Base-by-base conservation (phyloP, 371 early-diverging fungal genomes). In the Fennellomyces sp. region DNA sequence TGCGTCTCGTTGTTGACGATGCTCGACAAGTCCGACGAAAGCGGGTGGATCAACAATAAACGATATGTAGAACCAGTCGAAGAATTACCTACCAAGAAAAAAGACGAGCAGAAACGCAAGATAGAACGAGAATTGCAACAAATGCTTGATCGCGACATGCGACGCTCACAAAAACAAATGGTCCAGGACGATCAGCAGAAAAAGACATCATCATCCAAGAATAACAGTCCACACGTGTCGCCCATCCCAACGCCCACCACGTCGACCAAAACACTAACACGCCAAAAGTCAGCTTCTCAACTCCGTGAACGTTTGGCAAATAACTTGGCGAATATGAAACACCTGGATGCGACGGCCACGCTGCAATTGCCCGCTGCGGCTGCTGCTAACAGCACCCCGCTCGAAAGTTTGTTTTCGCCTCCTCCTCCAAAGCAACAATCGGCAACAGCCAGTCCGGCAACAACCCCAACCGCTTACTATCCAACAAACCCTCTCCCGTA, bases 21-120 rank as follows among this genome's bases (percentile, higher is more conserved):
- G n/a, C 64, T 79, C 25, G 80, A 79, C 36, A 79, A 79, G 48
- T 61, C 72, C 2, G 72, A 75, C 41, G 76, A 71, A 28, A 63
- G 61, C 19, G 42, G 61, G 15, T 72, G 72, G 75, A 28, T 36
- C 23, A 45, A 45, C 10, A n/a, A 23, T 10, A 19, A 41, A 31
- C 13, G 41, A 23, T 42, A 31, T 5, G 53, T 19, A 26, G 27
- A 38, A 15, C 28, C 45, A 15, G 13, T 29, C 19, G 21, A 19
- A 5, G 55, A 50, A 25, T 21, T 45, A 45, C 45, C 45, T 6
- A 45, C 45, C 38, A 60, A 30, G 54, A 60, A 65, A 35, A 75
- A 72, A 33, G 55, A 65, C 31, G 58, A 62, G 39, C 68, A 68
- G 52, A 66, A 69, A 42, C 58, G 62, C 2, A 51, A 61, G 10